Evolutionary conservation across 345 rosid species (phyloP).

Genomic region (Passiflora organensis): DNA sequence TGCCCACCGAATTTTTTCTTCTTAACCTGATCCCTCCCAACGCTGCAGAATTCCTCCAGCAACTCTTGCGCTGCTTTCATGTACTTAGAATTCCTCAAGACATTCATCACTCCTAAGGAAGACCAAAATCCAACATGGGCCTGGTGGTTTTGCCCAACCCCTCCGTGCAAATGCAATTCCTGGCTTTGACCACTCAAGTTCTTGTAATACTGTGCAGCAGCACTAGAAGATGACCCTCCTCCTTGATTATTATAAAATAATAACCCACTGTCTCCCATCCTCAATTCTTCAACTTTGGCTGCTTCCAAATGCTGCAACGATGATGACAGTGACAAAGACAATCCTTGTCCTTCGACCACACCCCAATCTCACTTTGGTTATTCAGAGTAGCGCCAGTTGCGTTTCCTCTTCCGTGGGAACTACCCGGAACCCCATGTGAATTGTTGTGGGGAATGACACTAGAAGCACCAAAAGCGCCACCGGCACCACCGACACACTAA

Average conservation of each 20-base stretch:
- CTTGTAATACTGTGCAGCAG: conserved; percentile 42
- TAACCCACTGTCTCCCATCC: conserved; percentile 51
- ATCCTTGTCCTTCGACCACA: conserved; percentile 73
- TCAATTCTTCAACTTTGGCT: conserved; percentile 76
- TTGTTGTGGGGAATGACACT: conserved; percentile 43
- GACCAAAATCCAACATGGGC: conserved; percentile 51
- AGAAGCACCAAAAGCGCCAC: conserved; percentile 26
- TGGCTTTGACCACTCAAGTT: conserved; percentile 28
- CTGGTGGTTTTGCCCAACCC: conserved; percentile 33
- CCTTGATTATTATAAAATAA: conserved; percentile 41
- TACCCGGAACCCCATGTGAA: conserved; percentile 60
- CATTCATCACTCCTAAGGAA: conserved; percentile 53
- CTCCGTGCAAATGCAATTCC: conserved; percentile 35
- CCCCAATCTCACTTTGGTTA: conserved; percentile 48
- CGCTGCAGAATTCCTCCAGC: conserved; percentile 90
- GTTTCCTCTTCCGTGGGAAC: conserved; percentile 33
- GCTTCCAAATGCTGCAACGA: conserved; percentile 79
- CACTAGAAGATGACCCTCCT: conserved; percentile 33
- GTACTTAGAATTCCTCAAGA: conserved; percentile 71
- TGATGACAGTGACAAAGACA: conserved; percentile 76
- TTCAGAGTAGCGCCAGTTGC: conserved; percentile 16
- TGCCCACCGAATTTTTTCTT: conserved; percentile 47
- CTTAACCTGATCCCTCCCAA: conserved; percentile 76
- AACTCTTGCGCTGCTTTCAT: conserved; percentile 74
- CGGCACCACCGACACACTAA: conserved; percentile 21